Evolutionary conservation across 805 yeast genomes (phyloP), one percentile per base, ranked within the genome.

Genomic region (Yarrowia divulgata): DNA sequence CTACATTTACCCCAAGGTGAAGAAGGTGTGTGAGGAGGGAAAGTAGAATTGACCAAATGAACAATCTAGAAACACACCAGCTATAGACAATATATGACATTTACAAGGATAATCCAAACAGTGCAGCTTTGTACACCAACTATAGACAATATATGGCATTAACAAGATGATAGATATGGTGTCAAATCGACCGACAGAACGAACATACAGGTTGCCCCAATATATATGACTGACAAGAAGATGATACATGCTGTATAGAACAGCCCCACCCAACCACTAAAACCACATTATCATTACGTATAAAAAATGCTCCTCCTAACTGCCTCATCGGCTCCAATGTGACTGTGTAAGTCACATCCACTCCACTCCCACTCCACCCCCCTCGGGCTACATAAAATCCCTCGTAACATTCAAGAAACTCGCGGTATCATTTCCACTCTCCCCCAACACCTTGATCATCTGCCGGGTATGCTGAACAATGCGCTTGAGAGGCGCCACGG

Each of bases 381-480:
- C 32, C 35, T 57, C 32, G 7, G 16, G 19, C 13, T 19, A 60
- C 66, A 60, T 60, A 69, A 82, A 80, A 74, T 86, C 88, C 67
- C 81, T 80, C 55, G 83, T 79, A 10, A 84, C 73, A 72, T 84
- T 84, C 48, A 85, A 72, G 29, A 85, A 71, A 69, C 78, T 73
- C 2, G 82, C 75, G 12, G 80, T 80, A 32, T 74, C 74, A 35
- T 77, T 77, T 6, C 70, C 77, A 18, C 75, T 74, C 34, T 77
- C 75, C 60, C 75, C 73, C 71, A 81, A 69, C 9, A 78, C 76
- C 48, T 77, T 73, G 18, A 82, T 71, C 79, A 81, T 78, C 70
- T 73, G 74, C 12, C 74, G 77, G 7, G 83, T 80, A 70, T 83
- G 84, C 67, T 78, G 79, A 23, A 83, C 77, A 45, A 85, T 73